Evolutionary conservation across 352 stramenopile species (phyloP), one percentile per base, ranked within the genome.

Genomic region (Globisporangium nunn): DNA sequence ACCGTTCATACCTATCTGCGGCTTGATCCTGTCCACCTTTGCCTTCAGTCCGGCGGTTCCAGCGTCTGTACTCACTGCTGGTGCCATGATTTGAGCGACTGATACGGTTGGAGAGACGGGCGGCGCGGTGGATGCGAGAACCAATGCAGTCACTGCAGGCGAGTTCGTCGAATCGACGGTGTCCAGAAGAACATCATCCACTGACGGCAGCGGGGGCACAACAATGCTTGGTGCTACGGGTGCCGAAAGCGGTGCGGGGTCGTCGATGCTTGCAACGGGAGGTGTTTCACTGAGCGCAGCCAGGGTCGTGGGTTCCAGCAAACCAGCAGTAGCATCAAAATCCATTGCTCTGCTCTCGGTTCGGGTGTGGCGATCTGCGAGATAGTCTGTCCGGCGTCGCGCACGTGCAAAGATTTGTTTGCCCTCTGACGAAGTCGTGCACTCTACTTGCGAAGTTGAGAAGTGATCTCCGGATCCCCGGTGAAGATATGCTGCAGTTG

Each of bases 1-100:
- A 52, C 81, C 81, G 56, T 91, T 93, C 79, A 90, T 92, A n/a
- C 75, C 76, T 46, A 67, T 66, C 30, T 84, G 75, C 12, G 70
- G 70, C 45, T 83, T 87, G 46, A 71, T 81, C 40, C 67, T 61
- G 50, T 84, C 84, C 39, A 57, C 56, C 52, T 72, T 53, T 23
- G 37, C 55, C 37, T 59, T 60, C 28, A 35, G 35, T 3, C 10
- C 10, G 35, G 10, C 6, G 17, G 31, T 37, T 39, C 41, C 31
- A 11, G 47, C 18, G 30, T 48, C 43, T 39, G 48, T 11, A 6
- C 46, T 18, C 40, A 23, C 44, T 37, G 46, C 46, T 39, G 60
- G 30, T 39, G 64, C 62, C 44, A 54, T 48, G 17, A 61, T 64
- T 15, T 57, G 47, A 41, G 58, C 57, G 54, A 68, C 60, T n/a